Evolutionary conservation across 2,329 filamentous ascomycete genomes (phyloP).

Genomic region (Clonostachys solani): DNA sequence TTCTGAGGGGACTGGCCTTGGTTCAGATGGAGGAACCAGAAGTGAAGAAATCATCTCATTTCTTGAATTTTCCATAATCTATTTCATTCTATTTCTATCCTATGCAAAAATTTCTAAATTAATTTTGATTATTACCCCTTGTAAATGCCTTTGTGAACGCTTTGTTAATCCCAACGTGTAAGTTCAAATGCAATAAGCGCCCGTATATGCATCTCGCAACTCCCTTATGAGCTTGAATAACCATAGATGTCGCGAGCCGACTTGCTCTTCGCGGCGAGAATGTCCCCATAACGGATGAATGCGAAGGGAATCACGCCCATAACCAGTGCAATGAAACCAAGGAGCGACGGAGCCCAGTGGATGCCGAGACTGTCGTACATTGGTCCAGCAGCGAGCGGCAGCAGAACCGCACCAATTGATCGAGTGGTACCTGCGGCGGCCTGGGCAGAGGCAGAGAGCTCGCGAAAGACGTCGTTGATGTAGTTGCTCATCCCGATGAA

Average conservation of each 20-base stretch:
- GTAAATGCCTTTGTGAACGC: too few relatives aligned
- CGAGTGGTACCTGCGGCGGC: constrained; percentile 24
- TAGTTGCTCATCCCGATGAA: constrained; percentile 30
- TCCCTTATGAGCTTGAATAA: background rate
- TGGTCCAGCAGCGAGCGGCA: constrained; percentile 21
- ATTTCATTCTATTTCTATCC: too few relatives aligned
- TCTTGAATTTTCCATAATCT: too few relatives aligned
- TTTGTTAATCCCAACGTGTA: too few relatives aligned
- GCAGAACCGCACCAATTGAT: constrained; percentile 21
- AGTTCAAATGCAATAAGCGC: too few relatives aligned
- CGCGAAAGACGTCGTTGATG: constrained; percentile 23
- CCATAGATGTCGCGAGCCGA: background rate
- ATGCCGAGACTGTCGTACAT: constrained; percentile 24
- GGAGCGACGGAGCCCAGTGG: constrained; percentile 27
- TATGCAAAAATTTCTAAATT: too few relatives aligned
- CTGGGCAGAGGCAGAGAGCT: constrained; percentile 25
- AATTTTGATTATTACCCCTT: too few relatives aligned
- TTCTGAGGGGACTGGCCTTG: too few relatives aligned
- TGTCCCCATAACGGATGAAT: constrained; percentile 22
- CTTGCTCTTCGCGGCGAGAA: constrained; percentile 16
- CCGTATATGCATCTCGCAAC: too few relatives aligned
- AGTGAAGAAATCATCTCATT: too few relatives aligned
- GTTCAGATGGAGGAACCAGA: too few relatives aligned
- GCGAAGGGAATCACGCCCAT: constrained; percentile 25
- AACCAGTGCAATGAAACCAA: constrained; percentile 18